Evolutionary conservation across 2,329 filamentous ascomycete genomes (phyloP).

Genomic region (Aureobasidium namibiae): DNA sequence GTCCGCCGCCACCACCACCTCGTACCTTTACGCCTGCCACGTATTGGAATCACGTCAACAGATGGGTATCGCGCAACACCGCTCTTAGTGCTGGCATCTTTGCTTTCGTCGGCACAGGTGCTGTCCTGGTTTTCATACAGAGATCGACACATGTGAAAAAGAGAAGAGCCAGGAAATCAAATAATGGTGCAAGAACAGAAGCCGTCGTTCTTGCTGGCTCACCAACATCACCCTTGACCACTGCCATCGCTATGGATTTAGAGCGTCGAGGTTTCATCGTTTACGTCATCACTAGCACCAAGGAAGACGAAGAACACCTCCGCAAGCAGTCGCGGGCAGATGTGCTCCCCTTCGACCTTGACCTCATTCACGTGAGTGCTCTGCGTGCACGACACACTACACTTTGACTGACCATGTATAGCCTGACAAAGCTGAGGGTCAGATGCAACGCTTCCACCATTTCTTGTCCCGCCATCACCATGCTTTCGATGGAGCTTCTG

Average conservation of each 20-base stretch:
- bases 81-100: slow-evolving; percentile 64
- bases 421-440: slow-evolving; percentile 60
- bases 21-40: slow-evolving; percentile 33
- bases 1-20: slow-evolving; percentile 43
- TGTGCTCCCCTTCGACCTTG: slow-evolving; percentile 71
- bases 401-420: slow-evolving; percentile 26
- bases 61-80: slow-evolving; percentile 67
- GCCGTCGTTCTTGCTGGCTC: slow-evolving; percentile 86
- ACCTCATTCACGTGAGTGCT: slow-evolving; percentile 65
- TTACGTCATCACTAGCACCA: slow-evolving; percentile 77
- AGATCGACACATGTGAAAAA: slow-evolving; percentile 54
- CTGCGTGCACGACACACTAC: too few species aligned
- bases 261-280: slow-evolving; percentile 90
- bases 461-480: slow-evolving; percentile 67
- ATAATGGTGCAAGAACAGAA: slow-evolving; percentile 78
- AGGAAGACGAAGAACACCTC: slow-evolving; percentile 75
- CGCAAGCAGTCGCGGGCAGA: slow-evolving; percentile 70
- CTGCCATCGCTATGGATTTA: slow-evolving; percentile 74
- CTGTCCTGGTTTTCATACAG: slow-evolving; percentile 46
- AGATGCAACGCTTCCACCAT: slow-evolving; percentile 62
- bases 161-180: slow-evolving; percentile 68
- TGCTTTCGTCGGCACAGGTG: slow-evolving; percentile 59
- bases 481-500: slow-evolving; percentile 65
- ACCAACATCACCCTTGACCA: slow-evolving; percentile 72
- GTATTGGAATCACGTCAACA: slow-evolving; percentile 51